A percentile compares a stretch with the other conserved stretches of the same genome.
These are phyloP conservation scores for Neurospora tetraspora DNA, from an alignment of 495 filamentous ascomycete genomes.

Conservation along the genomic window DNA sequence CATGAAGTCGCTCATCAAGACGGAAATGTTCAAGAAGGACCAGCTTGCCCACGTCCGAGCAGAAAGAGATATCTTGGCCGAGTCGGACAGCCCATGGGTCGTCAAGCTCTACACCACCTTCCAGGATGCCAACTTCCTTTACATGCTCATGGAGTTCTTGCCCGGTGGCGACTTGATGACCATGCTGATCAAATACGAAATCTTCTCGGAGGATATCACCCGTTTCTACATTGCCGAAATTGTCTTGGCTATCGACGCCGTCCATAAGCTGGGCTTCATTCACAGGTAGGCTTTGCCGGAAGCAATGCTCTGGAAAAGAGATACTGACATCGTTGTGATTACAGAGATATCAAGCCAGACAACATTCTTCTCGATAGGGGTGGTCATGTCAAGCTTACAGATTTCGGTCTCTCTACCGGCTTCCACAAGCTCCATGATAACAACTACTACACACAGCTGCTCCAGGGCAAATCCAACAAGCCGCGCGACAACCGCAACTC, in stretches of 20 bases:
- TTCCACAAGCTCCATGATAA: constrained; percentile 98
- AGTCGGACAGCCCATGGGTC: constrained; percentile 97
- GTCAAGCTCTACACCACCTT: constrained; percentile 97
- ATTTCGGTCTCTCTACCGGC: constrained; percentile 95
- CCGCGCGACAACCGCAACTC: constrained; percentile 70
- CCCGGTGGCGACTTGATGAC: constrained; percentile 99
- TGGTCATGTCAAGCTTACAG: constrained; percentile 96
- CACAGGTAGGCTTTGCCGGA: constrained; percentile 57
- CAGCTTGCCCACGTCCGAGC: constrained; percentile 97
- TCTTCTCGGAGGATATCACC: constrained; percentile 97
- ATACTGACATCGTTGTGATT: constrained; percentile 1
- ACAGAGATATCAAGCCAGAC: constrained; percentile 96
- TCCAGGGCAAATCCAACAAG: constrained; percentile 68
- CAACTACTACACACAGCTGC: constrained; percentile 94
- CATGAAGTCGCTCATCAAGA: constrained; percentile 95
- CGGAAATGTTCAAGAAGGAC: constrained; percentile 99
- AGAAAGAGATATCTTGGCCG: constrained; percentile 93
- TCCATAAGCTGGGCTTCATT: constrained; percentile 96
- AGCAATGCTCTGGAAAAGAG: background rate
- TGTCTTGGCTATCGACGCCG: constrained; percentile 91
- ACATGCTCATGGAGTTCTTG: constrained; percentile 99
- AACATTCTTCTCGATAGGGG: constrained; percentile 94
- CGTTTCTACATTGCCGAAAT: constrained; percentile 99
- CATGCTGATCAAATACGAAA: constrained; percentile 99
- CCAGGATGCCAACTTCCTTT: constrained; percentile 89